A percentile compares a stretch with the other conserved stretches of the same genome.
Evolutionary conservation across 176 grass and related monocot genomes (phyloP).

Genomic region (Bromus sterilis): DNA sequence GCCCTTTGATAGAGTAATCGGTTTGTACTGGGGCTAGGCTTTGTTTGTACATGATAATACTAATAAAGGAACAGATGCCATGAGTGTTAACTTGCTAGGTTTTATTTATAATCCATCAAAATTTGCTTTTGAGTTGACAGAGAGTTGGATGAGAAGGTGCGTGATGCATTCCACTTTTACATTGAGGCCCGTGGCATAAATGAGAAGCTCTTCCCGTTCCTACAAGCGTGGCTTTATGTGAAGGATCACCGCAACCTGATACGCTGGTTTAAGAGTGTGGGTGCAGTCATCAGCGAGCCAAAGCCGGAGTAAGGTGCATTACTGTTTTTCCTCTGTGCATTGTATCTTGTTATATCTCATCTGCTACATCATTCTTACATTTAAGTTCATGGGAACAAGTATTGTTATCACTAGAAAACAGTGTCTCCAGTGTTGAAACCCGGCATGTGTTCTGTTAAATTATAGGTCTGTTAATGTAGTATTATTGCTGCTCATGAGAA

Average conservation of each 20-base stretch:
- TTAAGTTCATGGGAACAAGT: neutral
- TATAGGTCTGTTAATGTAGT: neutral
- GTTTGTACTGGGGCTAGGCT: neutral
- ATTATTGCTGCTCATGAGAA: neutral
- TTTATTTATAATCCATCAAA: neutral
- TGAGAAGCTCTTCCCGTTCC: slow-evolving; percentile 88
- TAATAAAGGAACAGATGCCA: neutral
- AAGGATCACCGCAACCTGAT: slow-evolving; percentile 91
- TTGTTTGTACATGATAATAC: neutral
- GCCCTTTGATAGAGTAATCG: neutral
- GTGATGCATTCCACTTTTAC: slow-evolving; percentile 82
- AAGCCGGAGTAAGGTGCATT: slow-evolving; percentile 42
- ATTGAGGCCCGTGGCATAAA: slow-evolving; percentile 86
- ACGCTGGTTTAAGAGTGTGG: slow-evolving; percentile 84
- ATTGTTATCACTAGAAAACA: neutral
- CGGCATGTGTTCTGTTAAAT: neutral
- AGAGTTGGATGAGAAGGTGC: slow-evolving; percentile 83
- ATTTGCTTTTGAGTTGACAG: slow-evolving; percentile 38
- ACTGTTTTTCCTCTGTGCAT: neutral
- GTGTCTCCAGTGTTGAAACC: neutral
- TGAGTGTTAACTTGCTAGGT: neutral
- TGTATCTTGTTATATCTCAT: neutral
- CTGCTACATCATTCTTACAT: neutral
- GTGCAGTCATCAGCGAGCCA: slow-evolving; percentile 49
- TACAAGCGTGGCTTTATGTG: slow-evolving; percentile 97